Conservation (phyloP, 148 eudicot genomes). For the Drosera capensis region DNA sequence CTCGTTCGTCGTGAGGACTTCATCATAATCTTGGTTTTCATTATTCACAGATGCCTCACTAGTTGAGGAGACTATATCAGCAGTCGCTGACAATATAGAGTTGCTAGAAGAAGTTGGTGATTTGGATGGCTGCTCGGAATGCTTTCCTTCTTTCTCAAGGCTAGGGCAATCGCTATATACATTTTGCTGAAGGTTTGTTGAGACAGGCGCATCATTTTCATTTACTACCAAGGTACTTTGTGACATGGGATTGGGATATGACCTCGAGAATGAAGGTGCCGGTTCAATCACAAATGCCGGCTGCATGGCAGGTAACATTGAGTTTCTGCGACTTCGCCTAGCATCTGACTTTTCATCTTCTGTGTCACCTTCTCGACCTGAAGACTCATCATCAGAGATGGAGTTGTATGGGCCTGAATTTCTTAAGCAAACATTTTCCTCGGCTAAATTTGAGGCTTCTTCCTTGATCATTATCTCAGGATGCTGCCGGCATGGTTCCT, state of each 20-base stretch:
- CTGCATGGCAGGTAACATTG: background rate
- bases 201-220: background rate
- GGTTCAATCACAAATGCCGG: background rate
- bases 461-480: background rate
- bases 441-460: background rate
- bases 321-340: background rate
- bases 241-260: background rate
- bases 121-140: background rate
- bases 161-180: background rate
- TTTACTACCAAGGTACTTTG: background rate
- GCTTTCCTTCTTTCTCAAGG: background rate
- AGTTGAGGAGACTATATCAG: background rate
- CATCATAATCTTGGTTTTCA: no score
- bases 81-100: background rate
- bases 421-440: background rate
- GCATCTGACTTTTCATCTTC: background rate
- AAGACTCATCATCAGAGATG: background rate
- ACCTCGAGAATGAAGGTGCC: background rate
- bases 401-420: background rate
- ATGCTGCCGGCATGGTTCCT: background rate
- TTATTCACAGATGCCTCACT: background rate
- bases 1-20: no score
- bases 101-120: background rate
- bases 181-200: constrained; percentile 1
- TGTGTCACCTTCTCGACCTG: background rate